Percentiles rank a stretch among this genome's conserved stretches.
Evolutionary conservation across 305 asterid species (phyloP).

Genomic region (Solanum hybrid): DNA sequence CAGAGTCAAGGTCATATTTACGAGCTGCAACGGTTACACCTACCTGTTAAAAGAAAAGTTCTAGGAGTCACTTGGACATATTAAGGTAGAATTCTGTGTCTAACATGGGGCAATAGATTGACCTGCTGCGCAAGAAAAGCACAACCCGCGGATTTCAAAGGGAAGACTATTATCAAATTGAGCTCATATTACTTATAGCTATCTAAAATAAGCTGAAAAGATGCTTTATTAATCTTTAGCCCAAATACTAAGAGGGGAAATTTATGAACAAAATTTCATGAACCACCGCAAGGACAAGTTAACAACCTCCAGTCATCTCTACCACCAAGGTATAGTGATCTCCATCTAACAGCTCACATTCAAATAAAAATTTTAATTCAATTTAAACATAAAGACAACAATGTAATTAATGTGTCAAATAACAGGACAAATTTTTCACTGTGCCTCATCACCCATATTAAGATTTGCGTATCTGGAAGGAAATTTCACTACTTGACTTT

Average conservation of each 20-base stretch:
- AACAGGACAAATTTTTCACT: neutral
- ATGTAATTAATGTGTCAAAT: neutral
- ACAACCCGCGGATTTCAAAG: neutral
- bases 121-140: neutral
- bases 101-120: neutral
- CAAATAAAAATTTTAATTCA: neutral
- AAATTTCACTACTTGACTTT: neutral
- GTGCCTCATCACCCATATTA: neutral
- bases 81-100: neutral
- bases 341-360: neutral
- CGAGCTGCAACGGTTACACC: constrained; percentile 80
- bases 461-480: neutral
- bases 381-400: neutral
- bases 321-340: neutral
- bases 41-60: constrained; percentile 38
- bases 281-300: neutral
- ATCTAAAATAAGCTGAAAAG: neutral
- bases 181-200: neutral
- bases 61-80: neutral
- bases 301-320: neutral
- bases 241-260: neutral
- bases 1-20: constrained; percentile 58
- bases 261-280: neutral
- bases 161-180: neutral
- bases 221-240: neutral